Conservation (phyloP, 1,284 basidiomycete genomes). For the Cutaneotrichosporon arboriforme region DNA sequence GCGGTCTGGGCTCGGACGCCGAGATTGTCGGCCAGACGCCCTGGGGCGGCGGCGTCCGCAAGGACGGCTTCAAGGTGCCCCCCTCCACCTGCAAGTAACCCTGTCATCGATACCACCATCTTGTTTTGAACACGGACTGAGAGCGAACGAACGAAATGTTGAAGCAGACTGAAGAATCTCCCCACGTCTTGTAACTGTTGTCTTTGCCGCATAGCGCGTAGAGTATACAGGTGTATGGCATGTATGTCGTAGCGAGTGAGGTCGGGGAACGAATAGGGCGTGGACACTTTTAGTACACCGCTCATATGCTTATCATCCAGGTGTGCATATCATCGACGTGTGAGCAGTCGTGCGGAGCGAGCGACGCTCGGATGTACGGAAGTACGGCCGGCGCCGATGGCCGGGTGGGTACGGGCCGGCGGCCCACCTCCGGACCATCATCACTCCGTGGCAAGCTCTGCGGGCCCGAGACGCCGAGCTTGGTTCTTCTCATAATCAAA, state of each 20-base stretch:
- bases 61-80: constrained; percentile 51
- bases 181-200: neutral
- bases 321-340: no score
- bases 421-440: no score
- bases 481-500: no score
- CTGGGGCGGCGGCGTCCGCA: constrained; percentile 81
- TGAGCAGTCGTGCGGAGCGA: no score
- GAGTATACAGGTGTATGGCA: constrained; percentile 3
- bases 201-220: neutral
- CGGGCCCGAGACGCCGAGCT: no score
- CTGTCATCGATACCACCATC: neutral
- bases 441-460: no score
- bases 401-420: no score
- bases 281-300: no score
- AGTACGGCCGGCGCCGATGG: no score
- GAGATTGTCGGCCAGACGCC: constrained; percentile 70
- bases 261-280: neutral
- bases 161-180: neutral
- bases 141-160: neutral
- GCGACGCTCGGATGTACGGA: no score
- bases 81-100: constrained; percentile 41
- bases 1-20: constrained; percentile 75
- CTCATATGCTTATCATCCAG: no score
- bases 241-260: constrained; percentile 4
- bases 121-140: neutral